Evolutionary conservation across 2,329 filamentous ascomycete genomes (phyloP), one percentile per base, ranked within the genome.

Genomic region (Sphaerostilbella broomeana): DNA sequence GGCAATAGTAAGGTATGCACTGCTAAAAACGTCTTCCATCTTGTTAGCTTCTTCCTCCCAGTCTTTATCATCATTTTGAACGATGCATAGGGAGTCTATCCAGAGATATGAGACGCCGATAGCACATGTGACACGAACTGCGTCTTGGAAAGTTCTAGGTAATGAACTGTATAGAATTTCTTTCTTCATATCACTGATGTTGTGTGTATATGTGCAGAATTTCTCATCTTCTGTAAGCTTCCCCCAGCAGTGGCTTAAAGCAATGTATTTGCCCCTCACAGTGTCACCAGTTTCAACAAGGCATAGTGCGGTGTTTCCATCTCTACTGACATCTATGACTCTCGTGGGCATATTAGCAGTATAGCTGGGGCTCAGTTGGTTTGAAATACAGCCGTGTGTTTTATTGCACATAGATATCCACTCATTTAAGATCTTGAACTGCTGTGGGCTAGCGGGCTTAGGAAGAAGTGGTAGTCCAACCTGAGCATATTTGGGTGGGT

Each of bases 31-130:
- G 5, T 46, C 20, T 4, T 37, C 24, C 5, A 43, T 21, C 13
- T 1, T 38, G 5, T 42, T 16, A 5, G 47, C 43, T 11, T 49
- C 46, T 30, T 37, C 20, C 20, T 39, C 29, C 36, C 36, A 39
- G 20, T 34, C 36, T 26, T 34, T 19, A 7, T 25, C 15, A 25
- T 39, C 13, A 6, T 22, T 28, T 31, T 32, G n/a, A 22, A 54
- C 37, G 28, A 55, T 56, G 29, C 53, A 56, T 2, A 56, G 36
- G 4, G 51, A 53, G 36, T 56, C 28, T 2, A 39, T 39, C 36
- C 36, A 39, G 7, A 39, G 36, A 32, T 39, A 32, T 5, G 16
- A 9, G 2, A 39, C n/a, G 4, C 16, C 18, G 4, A 39, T 20
- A 18, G 32, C 21, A 35, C 32, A 24, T 1, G 32, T 35, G 8